Evolutionary conservation across 805 yeast genomes (phyloP), one percentile per base, ranked within the genome.

Genomic region (Kazachstania taianensis): DNA sequence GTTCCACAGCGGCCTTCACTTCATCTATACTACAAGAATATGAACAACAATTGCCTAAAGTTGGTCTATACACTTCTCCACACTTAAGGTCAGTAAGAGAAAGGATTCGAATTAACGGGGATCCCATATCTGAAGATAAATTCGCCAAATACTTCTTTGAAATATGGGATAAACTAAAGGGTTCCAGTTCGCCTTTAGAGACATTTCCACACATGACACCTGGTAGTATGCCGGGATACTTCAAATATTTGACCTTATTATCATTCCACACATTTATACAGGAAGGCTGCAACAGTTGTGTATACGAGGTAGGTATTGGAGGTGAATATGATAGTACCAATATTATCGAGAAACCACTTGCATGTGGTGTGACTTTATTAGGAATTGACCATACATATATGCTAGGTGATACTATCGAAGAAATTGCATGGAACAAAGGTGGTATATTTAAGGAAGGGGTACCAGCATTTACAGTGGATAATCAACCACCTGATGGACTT

Each of bases 311-410:
- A 20, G 99, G 99, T 16, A 94, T 92, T 32, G 99, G 99, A 20
- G 99, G 99, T 5, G 94, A 83, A 53, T 85, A 76, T 51, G 99
- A 92, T 58, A 84, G 96, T n/a, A 92, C 99, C 9, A 92, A 92
- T 55, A 72, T 92, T 2, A 73, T 92, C 33, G 75, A 69, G 29
- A 62, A 67, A 29, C 97, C 98, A 14, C 72, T 82, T 0, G 87
- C 77, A 1, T 78, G 94, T 32, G 98, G 94, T 26, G 79, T 92
- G 13, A 65, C 92, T 2, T 71, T 89, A 5, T 61, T 92, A 41
- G 98, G 97, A 1, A 80, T 92, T 30, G 99, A 92, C 57, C 99
- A 92, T 57, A 80, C 86, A 1, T 66, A 74, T 37, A 77, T 85
- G 70, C 65, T 92, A 36, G 99, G 99, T 6, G 66, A 76, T 44